Base-by-base conservation (phyloP, 371 early-diverging fungal species). In the Blakeslea trispora region DNA sequence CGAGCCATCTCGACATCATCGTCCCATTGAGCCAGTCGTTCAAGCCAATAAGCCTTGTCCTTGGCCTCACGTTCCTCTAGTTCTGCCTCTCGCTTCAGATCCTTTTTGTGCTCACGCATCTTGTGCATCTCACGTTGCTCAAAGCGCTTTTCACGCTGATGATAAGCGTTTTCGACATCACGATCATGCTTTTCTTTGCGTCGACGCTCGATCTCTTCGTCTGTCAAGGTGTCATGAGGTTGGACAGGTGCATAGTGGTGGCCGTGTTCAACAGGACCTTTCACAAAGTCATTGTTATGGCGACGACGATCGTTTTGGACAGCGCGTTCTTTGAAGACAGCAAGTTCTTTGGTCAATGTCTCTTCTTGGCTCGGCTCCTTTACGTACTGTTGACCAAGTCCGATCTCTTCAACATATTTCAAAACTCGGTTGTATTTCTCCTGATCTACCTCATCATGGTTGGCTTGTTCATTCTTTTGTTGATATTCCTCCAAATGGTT, bases 71-170 rank as follows among this genome's bases (percentile, higher is more conserved):
- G 68, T 49, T 76, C 72, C 7, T 71, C 77, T 46, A 75, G 60
- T 17, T 83, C 85, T 28, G 67, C 64, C 18, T 84, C 85, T 19
- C 82, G 68, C 9, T 64, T 56, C 21, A 68, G 48, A 51, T 85
- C 79, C 10, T 77, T 68, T 51, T 88, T 83, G 37, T 85, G 78
- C 35, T 76, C 64, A 24, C 79, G 78, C 22, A 82, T 49, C 32
- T 87, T 75, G 19, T 65, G 61, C 5, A 41, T 58, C 62, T 92
- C 90, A 35, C 84, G 62, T 13, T 74, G 62, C 55, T 89, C 86
- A 76, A 84, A 87, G 9, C 91, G 79, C 42, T 82, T 72, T 52
- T 88, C 85, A 19, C 90, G 73, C 71, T 87, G 91, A 55, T 70
- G 74, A 59, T 83, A 91, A 2, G 81, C 86, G 53, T 74, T 73